Base-by-base conservation (phyloP, 768 basidiomycete species). In the Termitomyces heimii region DNA sequence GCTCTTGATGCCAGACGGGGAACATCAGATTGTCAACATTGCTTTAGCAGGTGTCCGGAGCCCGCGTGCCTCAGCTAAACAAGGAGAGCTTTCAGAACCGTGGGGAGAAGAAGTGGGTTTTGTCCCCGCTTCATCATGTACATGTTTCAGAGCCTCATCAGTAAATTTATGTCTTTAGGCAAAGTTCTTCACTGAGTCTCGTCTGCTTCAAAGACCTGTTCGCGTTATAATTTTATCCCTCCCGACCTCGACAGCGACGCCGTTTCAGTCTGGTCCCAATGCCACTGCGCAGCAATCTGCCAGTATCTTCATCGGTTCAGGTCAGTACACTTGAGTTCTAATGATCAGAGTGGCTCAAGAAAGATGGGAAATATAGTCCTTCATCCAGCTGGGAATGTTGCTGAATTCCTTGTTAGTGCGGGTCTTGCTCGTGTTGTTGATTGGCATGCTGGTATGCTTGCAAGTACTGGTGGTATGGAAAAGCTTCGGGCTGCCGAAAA, bases 401-500 rank as follows among this genome's bases (percentile, higher is more conserved):
- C 94, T 13, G 92, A 96, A 63, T 85, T 89, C 70, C 78, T 99
- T 39, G 85, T 93, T 29, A 82, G 81, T 4, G 82, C 84, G 45
- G 95, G 96, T 29, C 77, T 98, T 2, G 96, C 95, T 18, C 88
- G 92, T 56, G 81, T 98, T 50, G 88, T 98, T 57, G 95, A 96
- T 68, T 98, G 95, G 95, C 96, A 99, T 69, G 94, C 96, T 16
- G 95, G 95, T 22, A 89, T 98, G 82, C 83, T 99, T 22, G 85
- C 92, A 1, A 82, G 78, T 53, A 77, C 80, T 52, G 94, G 94
- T 40, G 89, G 84, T 5, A 92, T 98, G 83, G 93, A 95, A 65
- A 85, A 84, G 42, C 80, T 98, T 29, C 85, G 95, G 52, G 82
- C 84, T 1, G 92, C 92, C 0, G 95, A 98, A 73, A 87, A 81